Evolutionary conservation across 169 alveolate species (phyloP).

Genomic region (Plasmodium sp.): DNA sequence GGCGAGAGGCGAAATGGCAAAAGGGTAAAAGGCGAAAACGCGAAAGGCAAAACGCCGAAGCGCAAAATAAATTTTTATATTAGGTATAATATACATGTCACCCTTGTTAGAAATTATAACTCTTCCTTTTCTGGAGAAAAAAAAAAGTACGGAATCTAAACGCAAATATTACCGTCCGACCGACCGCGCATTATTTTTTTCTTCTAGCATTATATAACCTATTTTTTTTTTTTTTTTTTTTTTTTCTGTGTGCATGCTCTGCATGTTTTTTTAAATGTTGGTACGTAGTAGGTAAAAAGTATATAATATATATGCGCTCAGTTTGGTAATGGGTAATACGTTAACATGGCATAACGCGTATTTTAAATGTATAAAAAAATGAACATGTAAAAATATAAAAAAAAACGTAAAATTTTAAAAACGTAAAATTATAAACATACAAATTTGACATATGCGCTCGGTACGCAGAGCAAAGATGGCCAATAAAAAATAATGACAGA

Average conservation of each 20-base stretch:
- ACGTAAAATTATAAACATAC: not conserved
- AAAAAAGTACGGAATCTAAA: not conserved
- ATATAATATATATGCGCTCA: not conserved
- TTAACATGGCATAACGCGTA: not conserved
- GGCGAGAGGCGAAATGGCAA: too few species aligned
- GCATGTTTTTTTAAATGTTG: not conserved
- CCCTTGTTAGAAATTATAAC: not conserved
- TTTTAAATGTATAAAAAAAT: not conserved
- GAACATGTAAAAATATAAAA: not conserved
- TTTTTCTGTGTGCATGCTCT: constrained; percentile 2
- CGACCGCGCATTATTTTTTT: not conserved
- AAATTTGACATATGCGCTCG: not conserved
- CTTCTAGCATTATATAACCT: not conserved
- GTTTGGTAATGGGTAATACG: not conserved
- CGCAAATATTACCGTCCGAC: not conserved
- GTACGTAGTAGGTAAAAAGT: not conserved
- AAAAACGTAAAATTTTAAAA: not conserved
- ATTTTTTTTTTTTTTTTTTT: not conserved
- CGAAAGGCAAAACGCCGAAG: not conserved
- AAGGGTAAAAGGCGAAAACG: not conserved
- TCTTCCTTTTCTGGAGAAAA: not conserved
- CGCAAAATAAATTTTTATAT: not conserved
- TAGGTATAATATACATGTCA: not conserved
- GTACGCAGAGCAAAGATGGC: not conserved
- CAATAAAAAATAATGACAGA: not conserved